Base-by-base conservation (phyloP, 345 rosid genomes). In the Arabis hirsuta region DNA sequence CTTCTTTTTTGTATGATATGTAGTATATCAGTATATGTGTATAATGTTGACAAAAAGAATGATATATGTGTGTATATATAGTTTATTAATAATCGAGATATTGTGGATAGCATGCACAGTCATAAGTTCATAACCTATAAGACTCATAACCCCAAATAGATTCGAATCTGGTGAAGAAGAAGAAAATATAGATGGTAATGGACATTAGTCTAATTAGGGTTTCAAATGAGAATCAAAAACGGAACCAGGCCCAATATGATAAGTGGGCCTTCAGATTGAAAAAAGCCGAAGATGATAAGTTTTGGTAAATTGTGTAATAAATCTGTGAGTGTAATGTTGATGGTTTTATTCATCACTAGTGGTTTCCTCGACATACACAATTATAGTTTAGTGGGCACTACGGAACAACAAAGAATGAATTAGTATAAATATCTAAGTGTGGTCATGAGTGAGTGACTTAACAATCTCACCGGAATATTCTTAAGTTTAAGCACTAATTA, bases 391-490 rank as follows among this genome's bases (percentile, higher is more conserved):
- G 38, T 34, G 6, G 14, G 45, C 46, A 48, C 46, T 20, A 61
- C 38, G 9, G 24, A 43, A 36, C 55, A 43, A 36, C 55, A 31
- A 63, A 63, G 36, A 9, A 31, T n/a, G 3, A 43, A 7, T 31
- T 55, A 5, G 3, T 36, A 55, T 55, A 27, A 27, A 7, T 4
- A 13, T 4, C 22, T 10, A 22, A 24, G 12, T 31, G 12, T 44
- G 54, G 44, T 55, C 27, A 6, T 34, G 38, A 42, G 24, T 22
- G 24, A 22, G 45, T 44, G 63, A 68, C 44, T 34, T 7, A 7
- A 6, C 32, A 44, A 27, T 19, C 27, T 24, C 39, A 56, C 6
- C 14, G 14, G 64, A 12, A 68, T 68, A 68, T 44, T 68, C 36
- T 0, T 34, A 55, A 44, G 42, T 67, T 5, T n/a, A 16, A 14